Percentiles rank a stretch among this genome's conserved stretches.
phyloP scores from a whole-genome alignment of 2,329 filamentous ascomycete species.

The Colletotrichum sp. region DNA sequence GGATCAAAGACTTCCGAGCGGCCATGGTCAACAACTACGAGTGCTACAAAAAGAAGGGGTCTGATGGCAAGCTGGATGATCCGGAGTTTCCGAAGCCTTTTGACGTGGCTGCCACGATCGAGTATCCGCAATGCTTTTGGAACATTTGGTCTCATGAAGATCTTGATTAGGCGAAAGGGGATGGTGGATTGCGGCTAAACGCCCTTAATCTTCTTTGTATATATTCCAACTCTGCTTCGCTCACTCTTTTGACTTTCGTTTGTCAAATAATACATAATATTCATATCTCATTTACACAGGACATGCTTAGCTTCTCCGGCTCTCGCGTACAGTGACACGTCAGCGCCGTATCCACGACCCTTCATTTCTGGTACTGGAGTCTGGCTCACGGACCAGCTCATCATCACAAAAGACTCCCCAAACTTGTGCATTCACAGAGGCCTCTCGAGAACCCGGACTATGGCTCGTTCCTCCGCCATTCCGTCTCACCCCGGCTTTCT shows the following conservation, averaged over 20 bases:
- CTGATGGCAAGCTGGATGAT: not conserved
- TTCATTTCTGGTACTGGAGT: accelerated
- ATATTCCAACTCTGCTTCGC: not conserved
- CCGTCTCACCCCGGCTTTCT: not conserved
- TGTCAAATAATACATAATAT: not conserved
- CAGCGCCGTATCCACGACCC: accelerated
- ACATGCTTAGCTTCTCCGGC: not conserved
- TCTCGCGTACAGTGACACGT: not conserved
- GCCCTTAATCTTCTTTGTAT: not conserved
- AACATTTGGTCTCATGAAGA: not conserved
- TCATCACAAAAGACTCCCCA: not conserved
- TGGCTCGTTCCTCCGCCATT: not conserved
- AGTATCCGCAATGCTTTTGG: not conserved
- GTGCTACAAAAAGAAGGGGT: not conserved
- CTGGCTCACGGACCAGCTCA: not conserved
- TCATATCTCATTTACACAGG: not conserved
- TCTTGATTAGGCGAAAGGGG: no score
- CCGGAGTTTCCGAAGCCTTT: not conserved
- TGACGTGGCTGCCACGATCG: not conserved
- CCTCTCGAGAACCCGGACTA: accelerated
- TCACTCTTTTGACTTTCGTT: not conserved
- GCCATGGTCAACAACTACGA: not conserved
- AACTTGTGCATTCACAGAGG: not conserved
- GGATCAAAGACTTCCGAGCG: not conserved
- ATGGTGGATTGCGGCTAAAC: not conserved